Evolutionary conservation across 331 rosid species (phyloP), one percentile per base, ranked within the genome.

Genomic region (Acacia concinna): DNA sequence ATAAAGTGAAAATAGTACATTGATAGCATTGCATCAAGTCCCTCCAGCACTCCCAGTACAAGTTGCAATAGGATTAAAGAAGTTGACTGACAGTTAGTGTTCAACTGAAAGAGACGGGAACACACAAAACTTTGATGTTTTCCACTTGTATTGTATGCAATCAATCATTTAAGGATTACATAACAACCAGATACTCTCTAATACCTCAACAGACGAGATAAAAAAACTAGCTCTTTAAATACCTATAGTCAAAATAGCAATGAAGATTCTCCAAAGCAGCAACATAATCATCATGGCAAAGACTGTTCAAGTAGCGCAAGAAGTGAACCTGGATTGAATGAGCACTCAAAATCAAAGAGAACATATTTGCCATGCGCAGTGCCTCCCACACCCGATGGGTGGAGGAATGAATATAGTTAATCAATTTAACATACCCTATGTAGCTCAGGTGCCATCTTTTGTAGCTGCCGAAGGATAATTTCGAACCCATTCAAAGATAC

Each of bases 231-330:
- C 31, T 60, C 73, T 76, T 75, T 54, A 56, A 56, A 81, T 84
- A 95, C 98, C 99, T 95, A 85, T 95, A 95, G 85, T 95, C 99
- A 77, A 95, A 95, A 82, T 95, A 93, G 87, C 98, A 83, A 76
- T 91, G 99, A 79, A 90, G 92, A 85, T 86, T 91, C 89, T 95
- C 99, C 90, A 90, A 80, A 63, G 99, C 94, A 82, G 92, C 85
- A 82, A 86, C 80, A 90, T 84, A 90, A 84, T 95, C 98, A 70
- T 93, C 94, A 82, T 93, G 97, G 78, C 85, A 85, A 81, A 91
- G 90, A 80, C 85, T 83, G 86, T 95, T 95, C 89, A 93, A 90
- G 81, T 91, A 90, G 78, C 91, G 90, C 90, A 93, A 85, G 81
- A 90, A 93, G 81, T 93, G 97, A 86, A 95, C 99, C 99, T 95